Evolutionary conservation across 371 early-diverging fungal genomes (phyloP).

Genomic region (Mortierella sp.): DNA sequence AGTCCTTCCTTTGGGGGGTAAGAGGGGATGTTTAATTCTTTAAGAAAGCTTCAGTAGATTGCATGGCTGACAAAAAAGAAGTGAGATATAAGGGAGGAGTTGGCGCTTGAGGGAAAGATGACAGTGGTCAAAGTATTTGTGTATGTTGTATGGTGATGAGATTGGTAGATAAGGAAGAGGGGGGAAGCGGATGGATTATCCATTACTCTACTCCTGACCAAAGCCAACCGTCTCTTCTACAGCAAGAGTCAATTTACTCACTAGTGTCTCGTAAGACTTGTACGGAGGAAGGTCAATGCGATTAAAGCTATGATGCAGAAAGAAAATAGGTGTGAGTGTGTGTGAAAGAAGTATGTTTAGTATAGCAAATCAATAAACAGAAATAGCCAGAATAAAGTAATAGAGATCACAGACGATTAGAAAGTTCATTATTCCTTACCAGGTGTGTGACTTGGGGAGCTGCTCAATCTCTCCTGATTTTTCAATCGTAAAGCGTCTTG

Average conservation of each 20-base stretch:
- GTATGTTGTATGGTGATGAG: no score
- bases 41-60: no score
- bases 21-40: no score
- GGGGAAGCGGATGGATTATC: not conserved
- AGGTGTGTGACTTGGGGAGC: conserved; percentile 95
- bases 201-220: conserved; percentile 73
- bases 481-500: conserved; percentile 96
- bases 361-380: not conserved
- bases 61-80: no score
- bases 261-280: conserved; percentile 73
- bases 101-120: no score
- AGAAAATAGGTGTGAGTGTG: not conserved
- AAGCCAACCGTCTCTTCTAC: conserved; percentile 91
- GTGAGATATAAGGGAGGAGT: no score
- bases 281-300: conserved; percentile 97
- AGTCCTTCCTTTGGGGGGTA: no score
- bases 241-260: conserved; percentile 77
- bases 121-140: no score
- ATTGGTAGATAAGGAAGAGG: not conserved
- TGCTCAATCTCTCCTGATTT: conserved; percentile 86
- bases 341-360: not conserved
- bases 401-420: not conserved
- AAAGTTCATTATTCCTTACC: conserved; percentile 59
- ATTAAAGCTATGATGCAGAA: conserved; percentile 79
- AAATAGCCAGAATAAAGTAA: not conserved